Evolutionary conservation across 140 eudicot species (phyloP), one percentile per base, ranked within the genome.

Genomic region (Erigeron philadelphicus): DNA sequence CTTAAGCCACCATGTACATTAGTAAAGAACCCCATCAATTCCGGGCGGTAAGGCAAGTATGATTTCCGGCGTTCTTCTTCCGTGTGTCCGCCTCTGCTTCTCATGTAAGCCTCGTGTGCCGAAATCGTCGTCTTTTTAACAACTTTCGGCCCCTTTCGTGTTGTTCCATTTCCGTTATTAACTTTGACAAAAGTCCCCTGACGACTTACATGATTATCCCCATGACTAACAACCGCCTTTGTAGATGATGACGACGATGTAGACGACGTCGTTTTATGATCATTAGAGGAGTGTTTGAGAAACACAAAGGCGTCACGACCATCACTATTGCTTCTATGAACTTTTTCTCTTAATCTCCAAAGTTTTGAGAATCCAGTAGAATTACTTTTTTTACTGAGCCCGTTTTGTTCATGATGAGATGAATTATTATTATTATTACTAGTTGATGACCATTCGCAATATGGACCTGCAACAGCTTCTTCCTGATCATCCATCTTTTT

Each of bases 321-420:
- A 66, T 86, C 91, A 64, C 96, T 88, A 68, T 88, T 69, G 47
- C 96, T 84, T 86, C 96, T 74, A 17, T 56, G 49, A 16, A 80
- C 63, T 17, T 70, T 72, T 1, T 92, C 98, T 15, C 71, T 82
- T 8, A 92, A 73, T 72, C 96, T 81, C 95, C 95, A 86, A 2
- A 88, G 84, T 86, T 83, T 92, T 17, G 98, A 88, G 71, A 90
- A 90, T 1, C 96, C 97, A 15, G 97, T 90, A 25, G 97, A 90
- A 76, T 85, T 88, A 68, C 97, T 88, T 82, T 90, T 90, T 64
- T 82, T 80, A 42, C 83, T 81, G 9, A 68, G 72, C 76, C 85
- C 90, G 48, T 84, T 76, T 16, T 79, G 12, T 46, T 38, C 67
- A 48, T 58, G 4, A 11, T 21, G 25, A 0, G 25, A 21, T 21